Base-by-base conservation (phyloP, 371 early-diverging fungal genomes). In the Furculomyces boomerangus region DNA sequence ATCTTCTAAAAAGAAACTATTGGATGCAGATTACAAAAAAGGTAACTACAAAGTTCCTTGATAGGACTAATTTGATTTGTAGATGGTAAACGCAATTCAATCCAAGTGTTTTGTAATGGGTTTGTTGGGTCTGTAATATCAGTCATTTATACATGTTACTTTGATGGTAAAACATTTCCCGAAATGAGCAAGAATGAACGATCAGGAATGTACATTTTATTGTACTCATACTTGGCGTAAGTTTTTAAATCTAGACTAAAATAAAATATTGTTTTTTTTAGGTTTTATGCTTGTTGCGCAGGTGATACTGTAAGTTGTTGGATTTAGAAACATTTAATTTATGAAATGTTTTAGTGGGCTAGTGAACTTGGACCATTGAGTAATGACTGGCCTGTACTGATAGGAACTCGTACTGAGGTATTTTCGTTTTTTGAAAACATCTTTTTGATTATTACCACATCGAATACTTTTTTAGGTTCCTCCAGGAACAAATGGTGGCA, bases 401-500 rank as follows among this genome's bases (percentile, higher is more conserved):
- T 92, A 45, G 88, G 88, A 3, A 77, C 75, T 0, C 61, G 80
- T 54, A 62, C 66, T 10, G 35, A 35, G 35, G 35, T 35, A 46
- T 59, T 64, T 39, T 68, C 20, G 16, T 0, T 22, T 44, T 18
- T 24, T 43, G 30, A 1, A 32, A n/a, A 1, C 7, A n/a, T 1
- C 18, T 20, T 24, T 35, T 35, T 35, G 7, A 10, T 16, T 10
- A 35, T 35, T 7, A 35, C 7, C 16, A 10, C 7, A 35, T 16
- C 35, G 7, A 10, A 16, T 16, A 10, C 35, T 35, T 35, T 35
- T 35, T 35, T 35, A 55, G 65, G 88, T 92, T 1, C 93, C 93
- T 1, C 83, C 83, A 31, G 93, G 90, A 2, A 92, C 90, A 5
- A 92, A 90, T 64, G 93, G 90, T 18, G 92, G 84, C 2, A 68